phyloP scores from a whole-genome alignment of 768 basidiomycete species.

The Mycena latifolia region DNA sequence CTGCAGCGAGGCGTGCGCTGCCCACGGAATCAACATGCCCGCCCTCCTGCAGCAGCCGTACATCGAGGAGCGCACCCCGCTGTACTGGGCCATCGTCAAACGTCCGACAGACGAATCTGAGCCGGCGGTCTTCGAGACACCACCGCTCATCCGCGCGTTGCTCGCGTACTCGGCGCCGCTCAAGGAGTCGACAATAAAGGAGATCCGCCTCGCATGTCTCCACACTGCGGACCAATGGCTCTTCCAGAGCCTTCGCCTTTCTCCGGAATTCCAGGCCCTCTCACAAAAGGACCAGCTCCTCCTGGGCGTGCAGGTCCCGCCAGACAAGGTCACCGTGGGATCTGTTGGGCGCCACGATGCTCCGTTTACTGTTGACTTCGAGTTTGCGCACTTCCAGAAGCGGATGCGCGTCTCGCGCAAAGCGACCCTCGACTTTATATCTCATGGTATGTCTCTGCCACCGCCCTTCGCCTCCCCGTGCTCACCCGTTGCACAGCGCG shows the following conservation, averaged over 20 bases:
- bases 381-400: conserved; percentile 59
- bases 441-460: conserved; percentile 51
- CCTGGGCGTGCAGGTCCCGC: conserved; percentile 37
- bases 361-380: conserved; percentile 52
- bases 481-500: conserved; percentile 42
- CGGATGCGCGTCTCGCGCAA: conserved; percentile 59
- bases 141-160: conserved; percentile 50
- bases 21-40: conserved; percentile 53
- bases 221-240: conserved; percentile 52
- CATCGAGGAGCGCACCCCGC: conserved; percentile 60
- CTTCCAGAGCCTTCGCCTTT: conserved; percentile 52
- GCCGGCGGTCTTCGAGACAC: conserved; percentile 27
- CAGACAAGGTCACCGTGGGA: conserved; percentile 52
- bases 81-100: conserved; percentile 69
- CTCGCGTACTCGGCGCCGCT: conserved; percentile 45
- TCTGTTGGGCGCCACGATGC: conserved; percentile 46
- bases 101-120: conserved; percentile 39
- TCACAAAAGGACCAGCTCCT: conserved; percentile 33
- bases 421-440: conserved; percentile 61
- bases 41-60: conserved; percentile 57
- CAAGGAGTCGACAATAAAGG: conserved; percentile 50
- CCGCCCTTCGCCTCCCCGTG: not conserved
- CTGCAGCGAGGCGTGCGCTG: conserved; percentile 58
- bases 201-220: conserved; percentile 63
- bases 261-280: conserved; percentile 47